These are phyloP conservation scores for Eucalyptus tenuipes DNA, from an alignment of 345 rosid genomes.

Conservation along the genomic window DNA sequence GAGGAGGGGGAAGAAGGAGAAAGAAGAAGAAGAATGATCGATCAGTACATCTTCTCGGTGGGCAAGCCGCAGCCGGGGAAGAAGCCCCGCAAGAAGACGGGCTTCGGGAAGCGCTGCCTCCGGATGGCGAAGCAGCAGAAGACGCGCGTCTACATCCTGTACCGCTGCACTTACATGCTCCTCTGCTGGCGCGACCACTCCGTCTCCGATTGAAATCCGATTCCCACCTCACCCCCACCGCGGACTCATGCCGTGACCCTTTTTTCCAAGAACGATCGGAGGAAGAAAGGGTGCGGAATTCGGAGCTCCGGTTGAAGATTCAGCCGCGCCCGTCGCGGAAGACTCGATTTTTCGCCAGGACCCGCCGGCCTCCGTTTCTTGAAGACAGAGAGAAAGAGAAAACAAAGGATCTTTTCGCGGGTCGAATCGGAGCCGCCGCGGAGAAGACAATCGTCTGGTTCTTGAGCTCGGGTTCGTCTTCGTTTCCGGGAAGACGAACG, in stretches of 20 bases:
- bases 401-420: neutral
- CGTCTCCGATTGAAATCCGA: neutral
- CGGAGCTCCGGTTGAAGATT: neutral
- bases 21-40: too few relatives aligned
- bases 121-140: conserved; percentile 66
- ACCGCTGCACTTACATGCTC: conserved; percentile 77
- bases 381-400: neutral
- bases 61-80: conserved; percentile 7
- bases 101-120: conserved; percentile 33
- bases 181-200: conserved; percentile 37
- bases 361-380: neutral
- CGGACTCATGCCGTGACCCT: neutral
- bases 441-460: neutral
- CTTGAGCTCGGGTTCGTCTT: neutral
- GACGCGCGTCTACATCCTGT: conserved; percentile 64
- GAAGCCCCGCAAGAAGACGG: conserved; percentile 3
- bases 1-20: too few relatives aligned
- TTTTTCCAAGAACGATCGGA: neutral
- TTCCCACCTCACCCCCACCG: neutral
- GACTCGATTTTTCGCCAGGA: neutral
- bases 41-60: neutral
- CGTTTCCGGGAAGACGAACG: neutral
- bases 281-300: neutral
- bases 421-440: neutral
- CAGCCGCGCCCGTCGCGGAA: neutral